Evolutionary conservation across 129 eudicot genomes (phyloP), one percentile per base, ranked within the genome.

Genomic region (Centella asiatica): DNA sequence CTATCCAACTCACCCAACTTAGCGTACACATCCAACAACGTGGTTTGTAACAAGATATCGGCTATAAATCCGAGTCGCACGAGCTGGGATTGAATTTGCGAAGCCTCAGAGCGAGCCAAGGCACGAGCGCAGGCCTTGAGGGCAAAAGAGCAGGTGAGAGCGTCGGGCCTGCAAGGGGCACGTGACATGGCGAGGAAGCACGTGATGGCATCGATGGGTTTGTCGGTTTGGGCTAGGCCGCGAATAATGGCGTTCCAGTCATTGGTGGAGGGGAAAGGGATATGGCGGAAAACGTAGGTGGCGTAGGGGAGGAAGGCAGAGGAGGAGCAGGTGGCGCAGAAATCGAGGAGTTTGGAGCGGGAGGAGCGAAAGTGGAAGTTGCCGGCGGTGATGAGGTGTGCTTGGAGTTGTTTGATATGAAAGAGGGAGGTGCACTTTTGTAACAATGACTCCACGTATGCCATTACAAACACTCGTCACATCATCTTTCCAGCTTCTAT

Each of bases 161-260:
- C 95, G 69, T 90, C 97, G 36, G 94, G 85, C 31, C 66, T 81
- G 80, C 84, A 80, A 15, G 71, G 65, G 19, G 72, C 44, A 17
- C 87, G 83, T 28, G 73, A 65, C 80, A 89, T 86, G 40, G 80
- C 32, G 51, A 80, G 70, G 78, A 68, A 90, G 27, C 46, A 66
- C 22, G 72, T 5, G 65, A 83, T 57, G 33, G 95, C 97, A 44
- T 70, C 31, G 62, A 68, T 44, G 18, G 93, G 95, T 25, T 75
- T 74, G 49, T 61, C 70, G 66, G 80, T 78, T 55, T 65, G 76
- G 10, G 95, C 87, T 36, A 58, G 81, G 70, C 95, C 95, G 5
- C 97, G 95, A 26, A 90, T 77, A 60, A 90, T 42, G 70, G 97
- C 94, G 81, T 90, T 90, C 94, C 87, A 86, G 71, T 90, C 97